Evolutionary conservation across 2,329 filamentous ascomycete species (phyloP), one percentile per base, ranked within the genome.

Genomic region (Capronia coronata): DNA sequence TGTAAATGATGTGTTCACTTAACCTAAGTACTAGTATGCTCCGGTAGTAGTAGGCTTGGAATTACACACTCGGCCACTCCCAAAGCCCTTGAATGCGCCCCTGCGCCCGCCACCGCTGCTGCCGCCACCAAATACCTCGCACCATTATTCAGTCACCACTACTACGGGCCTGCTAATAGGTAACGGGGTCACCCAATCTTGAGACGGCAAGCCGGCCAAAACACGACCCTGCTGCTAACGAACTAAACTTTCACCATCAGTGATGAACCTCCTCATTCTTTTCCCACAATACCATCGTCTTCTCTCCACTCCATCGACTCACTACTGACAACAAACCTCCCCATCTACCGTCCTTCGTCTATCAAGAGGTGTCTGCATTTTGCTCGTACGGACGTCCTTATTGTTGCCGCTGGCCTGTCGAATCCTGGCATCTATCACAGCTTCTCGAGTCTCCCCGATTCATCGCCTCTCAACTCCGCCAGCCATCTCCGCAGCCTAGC

Each of bases 401-500:
- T 29, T 23, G 22, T 21, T 50, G 40, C 21, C 25, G 14, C 40
- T 16, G 8, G 32, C 39, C 38, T 47, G 34, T 35, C 30, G 45
- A 49, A n/a, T 51, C 37, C 23, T 47, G 37, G 41, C 23, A 18
- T 42, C 32, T 40, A 32, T 25, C 45, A 38, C 45, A 32, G 19
- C 14, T 41, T 34, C 35, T 49, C 48, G 53, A 51, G 41, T 52
- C n/a, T n/a, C 43, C 40, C 49, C 48, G 32, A 23, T 42, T 11
- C 35, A 46, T 37, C 22, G 23, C 38, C 27, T 43, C 38, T 19
- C 34, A 37, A 37, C 49, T 55, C 46, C 49, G 46, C 49, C 49
- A 46, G 43, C 39, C 49, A 38, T 38, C 49, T 52, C 52, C 43
- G 42, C 42, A 49, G 40, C 23, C 44, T 27, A 32, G 29, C 50